Percentiles rank a stretch among this genome's conserved stretches.
Conservation (phyloP, 169 alveolate genomes). For the Theileria orientalis region DNA sequence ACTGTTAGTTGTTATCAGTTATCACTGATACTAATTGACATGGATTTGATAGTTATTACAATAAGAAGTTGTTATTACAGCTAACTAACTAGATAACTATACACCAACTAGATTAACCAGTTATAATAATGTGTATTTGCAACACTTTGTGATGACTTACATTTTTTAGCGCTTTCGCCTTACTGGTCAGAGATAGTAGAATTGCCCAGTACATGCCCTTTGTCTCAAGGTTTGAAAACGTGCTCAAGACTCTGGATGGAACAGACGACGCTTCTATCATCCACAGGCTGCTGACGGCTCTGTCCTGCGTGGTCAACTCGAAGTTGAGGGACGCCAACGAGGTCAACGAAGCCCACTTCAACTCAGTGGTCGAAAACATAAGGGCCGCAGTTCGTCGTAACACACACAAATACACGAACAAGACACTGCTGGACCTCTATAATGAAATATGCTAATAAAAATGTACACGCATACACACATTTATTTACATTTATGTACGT, state of each 20-base stretch:
- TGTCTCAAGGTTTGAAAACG: slow-evolving; percentile 22
- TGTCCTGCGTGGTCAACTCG: slow-evolving; percentile 48
- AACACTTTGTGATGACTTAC: not conserved
- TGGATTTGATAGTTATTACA: too few relatives aligned
- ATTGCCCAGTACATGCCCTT: slow-evolving; percentile 48
- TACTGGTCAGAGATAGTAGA: slow-evolving; percentile 50
- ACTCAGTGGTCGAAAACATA: slow-evolving; percentile 3
- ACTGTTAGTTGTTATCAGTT: too few relatives aligned
- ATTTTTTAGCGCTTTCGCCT: slow-evolving; percentile 48
- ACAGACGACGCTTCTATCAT: slow-evolving; percentile 23
- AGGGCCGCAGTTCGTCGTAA: slow-evolving; percentile 17
- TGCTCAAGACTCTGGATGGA: slow-evolving; percentile 23
- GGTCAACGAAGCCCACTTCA: not conserved
- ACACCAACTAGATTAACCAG: too few relatives aligned
- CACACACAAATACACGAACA: slow-evolving; percentile 3
- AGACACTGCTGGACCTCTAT: slow-evolving; percentile 34
- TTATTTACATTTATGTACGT: not conserved
- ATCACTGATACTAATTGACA: too few relatives aligned
- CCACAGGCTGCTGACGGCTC: slow-evolving; percentile 35
- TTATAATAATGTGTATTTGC: too few relatives aligned
- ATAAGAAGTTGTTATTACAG: not conserved
- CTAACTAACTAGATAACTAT: too few relatives aligned
- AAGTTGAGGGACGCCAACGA: not conserved
- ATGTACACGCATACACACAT: not conserved
- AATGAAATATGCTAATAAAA: slow-evolving; percentile 12